Evolutionary conservation across 2,329 filamentous ascomycete species (phyloP), one percentile per base, ranked within the genome.

Genomic region (Diplodia sapinea): DNA sequence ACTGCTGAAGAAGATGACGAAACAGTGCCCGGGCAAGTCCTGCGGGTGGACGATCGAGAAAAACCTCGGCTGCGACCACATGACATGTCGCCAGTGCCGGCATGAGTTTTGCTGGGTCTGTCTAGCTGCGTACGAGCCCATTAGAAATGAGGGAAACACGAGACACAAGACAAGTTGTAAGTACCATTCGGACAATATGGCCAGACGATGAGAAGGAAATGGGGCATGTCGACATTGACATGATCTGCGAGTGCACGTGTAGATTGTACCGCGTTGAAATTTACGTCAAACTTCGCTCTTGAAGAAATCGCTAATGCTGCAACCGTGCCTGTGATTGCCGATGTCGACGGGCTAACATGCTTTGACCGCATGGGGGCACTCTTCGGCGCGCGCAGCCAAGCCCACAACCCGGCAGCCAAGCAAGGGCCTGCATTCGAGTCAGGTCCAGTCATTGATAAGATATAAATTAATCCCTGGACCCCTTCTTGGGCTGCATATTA

Each of bases 101-200:
- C 71, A 74, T 57, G 73, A 80, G 68, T 82, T 82, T 68, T 82
- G 80, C 70, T 82, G 78, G 78, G 49, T 73, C 54, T 82, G 76
- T 69, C 68, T 75, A 40, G 76, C 73, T 31, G 67, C 69, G n/a
- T 78, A 73, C 69, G 69, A 70, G 9, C 47, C 65, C n/a, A 71
- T 76, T 20, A 62, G 72, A 9, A 54, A 9, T 5, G 47, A 66
- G 17, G 73, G 73, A 1, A 76, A 76, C 59, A 29, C 66, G 6
- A 70, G 66, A 17, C 75, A 77, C 65, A 65, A 63, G 20, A 50
- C n/a, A 50, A 38, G 33, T 2, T 77, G 75, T 69, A 69, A 51
- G 49, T 66, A 68, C 55, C 51, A 66, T 47, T 51, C 59, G 17
- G n/a, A 50, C 26, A 63, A 63, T 51, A n/a, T 51, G 29, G 26